phyloP scores from a whole-genome alignment of 2,329 filamentous ascomycete genomes.

The Orbilia quercus region DNA sequence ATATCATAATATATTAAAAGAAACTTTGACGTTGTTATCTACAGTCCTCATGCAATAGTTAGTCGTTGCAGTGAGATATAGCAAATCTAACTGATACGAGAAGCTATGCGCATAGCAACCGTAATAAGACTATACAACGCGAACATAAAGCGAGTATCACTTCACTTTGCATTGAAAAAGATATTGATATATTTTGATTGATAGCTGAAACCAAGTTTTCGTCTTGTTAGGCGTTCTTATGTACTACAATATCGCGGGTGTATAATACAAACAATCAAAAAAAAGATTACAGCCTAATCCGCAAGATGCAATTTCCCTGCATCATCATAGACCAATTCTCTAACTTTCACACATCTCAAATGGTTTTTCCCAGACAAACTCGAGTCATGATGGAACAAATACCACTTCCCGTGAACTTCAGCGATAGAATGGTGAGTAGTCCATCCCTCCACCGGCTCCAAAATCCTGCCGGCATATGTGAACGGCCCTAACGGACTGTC shows the following conservation, averaged over 20 bases:
- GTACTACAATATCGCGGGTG: too few relatives aligned
- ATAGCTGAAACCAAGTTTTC: too few relatives aligned
- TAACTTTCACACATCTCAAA: conserved; percentile 77
- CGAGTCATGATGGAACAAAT: conserved; percentile 80
- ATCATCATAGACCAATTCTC: conserved; percentile 78
- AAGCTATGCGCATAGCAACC: too few relatives aligned
- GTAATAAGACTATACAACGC: too few relatives aligned
- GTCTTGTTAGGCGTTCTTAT: too few relatives aligned
- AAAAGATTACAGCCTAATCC: conserved; percentile 5
- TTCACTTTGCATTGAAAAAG: too few relatives aligned
- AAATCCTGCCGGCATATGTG: conserved; percentile 75
- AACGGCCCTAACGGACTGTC: conserved; percentile 76
- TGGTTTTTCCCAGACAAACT: conserved; percentile 77
- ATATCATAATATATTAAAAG: not conserved
- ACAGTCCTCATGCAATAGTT: too few relatives aligned
- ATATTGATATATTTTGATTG: too few relatives aligned
- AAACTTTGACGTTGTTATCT: too few relatives aligned
- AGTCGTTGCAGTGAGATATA: too few relatives aligned
- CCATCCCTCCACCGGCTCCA: conserved; percentile 82
- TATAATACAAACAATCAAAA: not conserved
- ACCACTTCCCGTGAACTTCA: conserved; percentile 78
- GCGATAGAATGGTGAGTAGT: conserved; percentile 84
- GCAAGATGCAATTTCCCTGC: conserved; percentile 66
- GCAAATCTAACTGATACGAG: too few relatives aligned
- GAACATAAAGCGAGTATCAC: too few relatives aligned